Evolutionary conservation across 345 rosid species (phyloP).

Genomic region (Linum lewisii): DNA sequence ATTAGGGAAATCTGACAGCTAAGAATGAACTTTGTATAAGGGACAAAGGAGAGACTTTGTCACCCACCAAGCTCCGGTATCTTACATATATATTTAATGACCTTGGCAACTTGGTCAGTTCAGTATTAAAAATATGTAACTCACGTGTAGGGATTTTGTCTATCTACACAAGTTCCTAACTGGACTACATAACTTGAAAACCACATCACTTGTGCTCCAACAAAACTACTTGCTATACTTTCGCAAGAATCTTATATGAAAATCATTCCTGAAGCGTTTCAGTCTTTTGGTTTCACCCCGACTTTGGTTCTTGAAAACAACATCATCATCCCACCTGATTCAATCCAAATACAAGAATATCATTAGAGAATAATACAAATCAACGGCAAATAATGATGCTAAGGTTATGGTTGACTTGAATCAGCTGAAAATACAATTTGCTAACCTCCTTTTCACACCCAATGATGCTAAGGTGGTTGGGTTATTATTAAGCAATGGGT

Average conservation of each 20-base stretch:
- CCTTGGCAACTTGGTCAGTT: too few species aligned
- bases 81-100: too few species aligned
- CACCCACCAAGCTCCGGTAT: too few species aligned
- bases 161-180: too few species aligned
- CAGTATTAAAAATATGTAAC: too few species aligned
- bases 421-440: conserved; percentile 4
- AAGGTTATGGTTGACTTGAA: neutral
- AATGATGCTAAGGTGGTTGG: conserved; percentile 72
- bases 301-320: conserved; percentile 97
- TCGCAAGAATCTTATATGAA: conserved; percentile 84
- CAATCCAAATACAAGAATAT: neutral
- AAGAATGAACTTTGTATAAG: too few species aligned
- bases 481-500: conserved; percentile 62
- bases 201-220: too few species aligned
- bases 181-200: too few species aligned
- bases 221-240: conserved; percentile 71
- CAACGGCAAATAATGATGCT: neutral
- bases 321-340: conserved; percentile 98
- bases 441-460: conserved; percentile 74
- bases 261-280: conserved; percentile 94
- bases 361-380: neutral
- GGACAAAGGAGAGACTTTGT: too few species aligned
- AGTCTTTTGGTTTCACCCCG: conserved; percentile 88
- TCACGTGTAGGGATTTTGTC: too few species aligned
- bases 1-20: too few species aligned